phyloP scores from a whole-genome alignment of 176 grass and related monocot genomes.

The Puya raimondii region DNA sequence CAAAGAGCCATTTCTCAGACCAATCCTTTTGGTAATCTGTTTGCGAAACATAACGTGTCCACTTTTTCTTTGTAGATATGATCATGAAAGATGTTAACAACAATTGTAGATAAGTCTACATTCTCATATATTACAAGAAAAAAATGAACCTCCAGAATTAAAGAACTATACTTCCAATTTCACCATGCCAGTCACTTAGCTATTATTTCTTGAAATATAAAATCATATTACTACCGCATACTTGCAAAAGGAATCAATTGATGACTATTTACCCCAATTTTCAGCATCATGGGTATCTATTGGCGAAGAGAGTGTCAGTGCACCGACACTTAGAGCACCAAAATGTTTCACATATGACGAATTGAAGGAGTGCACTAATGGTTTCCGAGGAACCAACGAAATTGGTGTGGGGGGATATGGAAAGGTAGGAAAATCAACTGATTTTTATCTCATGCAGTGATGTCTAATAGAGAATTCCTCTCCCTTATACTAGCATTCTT shows the following conservation, averaged over 20 bases:
- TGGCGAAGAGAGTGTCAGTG: constrained; percentile 48
- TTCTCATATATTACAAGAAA: too few relatives aligned
- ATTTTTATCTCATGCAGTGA: not conserved
- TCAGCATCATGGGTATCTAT: constrained; percentile 65
- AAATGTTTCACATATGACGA: constrained; percentile 62
- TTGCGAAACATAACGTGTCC: not conserved
- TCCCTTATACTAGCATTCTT: not conserved
- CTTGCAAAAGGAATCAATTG: not conserved
- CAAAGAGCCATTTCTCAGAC: constrained; percentile 32
- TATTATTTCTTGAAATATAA: too few relatives aligned
- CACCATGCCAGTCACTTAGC: too few relatives aligned
- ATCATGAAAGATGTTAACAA: not conserved
- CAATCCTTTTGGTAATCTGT: constrained; percentile 58
- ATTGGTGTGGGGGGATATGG: constrained; percentile 81
- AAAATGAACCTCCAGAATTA: too few relatives aligned
- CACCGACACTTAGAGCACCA: constrained; percentile 50
- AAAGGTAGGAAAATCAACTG: constrained; percentile 36
- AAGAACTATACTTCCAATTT: too few relatives aligned
- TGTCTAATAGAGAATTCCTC: not conserved
- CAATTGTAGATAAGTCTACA: too few relatives aligned
- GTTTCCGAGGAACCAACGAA: constrained; percentile 57
- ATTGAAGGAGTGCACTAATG: constrained; percentile 63
- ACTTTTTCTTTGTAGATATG: not conserved
- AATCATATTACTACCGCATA: too few relatives aligned
- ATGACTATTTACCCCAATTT: constrained; percentile 9